Percentiles rank a stretch among this genome's conserved stretches.
Evolutionary conservation across 495 filamentous ascomycete species (phyloP).

Genomic region (Cercophora samala): DNA sequence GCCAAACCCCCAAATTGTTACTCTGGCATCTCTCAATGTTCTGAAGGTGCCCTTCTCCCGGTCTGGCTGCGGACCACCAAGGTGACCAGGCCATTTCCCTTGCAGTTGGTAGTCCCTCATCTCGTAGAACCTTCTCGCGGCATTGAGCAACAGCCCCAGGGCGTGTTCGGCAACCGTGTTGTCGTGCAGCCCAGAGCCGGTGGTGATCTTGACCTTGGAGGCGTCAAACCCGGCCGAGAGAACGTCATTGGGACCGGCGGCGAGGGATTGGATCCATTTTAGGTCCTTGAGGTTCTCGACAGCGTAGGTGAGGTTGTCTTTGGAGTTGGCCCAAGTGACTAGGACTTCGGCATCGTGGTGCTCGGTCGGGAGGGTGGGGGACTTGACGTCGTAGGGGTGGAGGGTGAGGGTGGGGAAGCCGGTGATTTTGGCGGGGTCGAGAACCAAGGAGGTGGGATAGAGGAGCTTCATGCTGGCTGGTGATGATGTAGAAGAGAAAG

Average conservation of each 20-base stretch:
- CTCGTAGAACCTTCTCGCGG: conserved; percentile 51
- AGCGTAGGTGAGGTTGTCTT: conserved; percentile 52
- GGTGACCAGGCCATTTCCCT: conserved; percentile 53
- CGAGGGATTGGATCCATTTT: conserved; percentile 59
- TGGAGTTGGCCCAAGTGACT: conserved; percentile 55
- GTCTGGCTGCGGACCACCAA: conserved; percentile 56
- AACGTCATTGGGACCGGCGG: conserved; percentile 61
- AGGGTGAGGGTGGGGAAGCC: conserved; percentile 50
- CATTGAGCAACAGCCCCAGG: conserved; percentile 50
- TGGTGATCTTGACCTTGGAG: conserved; percentile 42
- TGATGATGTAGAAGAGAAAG: not conserved
- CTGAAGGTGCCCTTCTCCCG: conserved; percentile 46
- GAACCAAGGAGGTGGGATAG: conserved; percentile 56
- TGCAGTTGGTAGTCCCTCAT: conserved; percentile 58
- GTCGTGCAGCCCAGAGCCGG: conserved; percentile 60
- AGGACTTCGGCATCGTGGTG: conserved; percentile 54
- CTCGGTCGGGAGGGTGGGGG: conserved; percentile 49
- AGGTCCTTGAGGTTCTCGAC: conserved; percentile 47
- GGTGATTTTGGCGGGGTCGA: conserved; percentile 47
- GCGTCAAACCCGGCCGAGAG: conserved; percentile 54
- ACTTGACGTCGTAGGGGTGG: conserved; percentile 53
- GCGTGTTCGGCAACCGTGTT: conserved; percentile 59
- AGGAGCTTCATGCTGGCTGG: conserved; percentile 54
- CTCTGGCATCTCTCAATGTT: conserved; percentile 50
- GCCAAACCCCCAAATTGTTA: conserved; percentile 74